Evolutionary conservation across 495 filamentous ascomycete species (phyloP), one percentile per base, ranked within the genome.

Genomic region (Staphylotrichum longicolle): DNA sequence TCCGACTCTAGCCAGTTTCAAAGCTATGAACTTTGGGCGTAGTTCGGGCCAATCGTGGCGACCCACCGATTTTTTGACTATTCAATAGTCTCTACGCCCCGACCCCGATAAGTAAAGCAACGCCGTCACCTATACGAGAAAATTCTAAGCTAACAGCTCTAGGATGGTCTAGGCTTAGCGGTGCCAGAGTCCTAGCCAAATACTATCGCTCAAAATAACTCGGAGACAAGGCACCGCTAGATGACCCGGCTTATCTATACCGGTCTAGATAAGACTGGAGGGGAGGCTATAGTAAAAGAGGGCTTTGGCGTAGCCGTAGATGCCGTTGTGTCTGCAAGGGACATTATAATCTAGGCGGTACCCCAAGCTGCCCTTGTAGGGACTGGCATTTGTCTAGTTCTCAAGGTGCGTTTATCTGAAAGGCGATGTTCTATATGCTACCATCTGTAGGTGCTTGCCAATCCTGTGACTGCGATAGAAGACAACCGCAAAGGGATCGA

Each of bases 121-220:
- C n/a, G n/a, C n/a, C n/a, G n/a, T n/a, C n/a, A n/a, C n/a, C n/a
- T 51, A 34, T 68, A 66, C 57, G 60, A 68, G 51, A 63, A 56
- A 48, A 63, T 66, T 32, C 37, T 66, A 41, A 66, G 60, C 33
- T 10, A 30, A 8, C 34, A 66, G 47, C 63, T 66, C 6, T 3
- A 60, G 37, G 54, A 63, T 33, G 33, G 41, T 33, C 15, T 33
- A 1, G 47, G 45, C 52, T 54, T 39, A 33, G 14, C 12, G 11
- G 60, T 48, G n/a, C 15, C 32, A 37, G 35, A 54, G 40, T 53
- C 27, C 37, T 4, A 53, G 33, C 42, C 54, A 34, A 61, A 61
- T 6, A 54, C 12, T 0, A 68, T 66, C 48, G 57, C 46, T 15
- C 34, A 58, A 27, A 57, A 60, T 27, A 60, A 57, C 45, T 40